Evolutionary conservation across 176 grass and related monocot genomes (phyloP).

Genomic region (Cocos nucifera): DNA sequence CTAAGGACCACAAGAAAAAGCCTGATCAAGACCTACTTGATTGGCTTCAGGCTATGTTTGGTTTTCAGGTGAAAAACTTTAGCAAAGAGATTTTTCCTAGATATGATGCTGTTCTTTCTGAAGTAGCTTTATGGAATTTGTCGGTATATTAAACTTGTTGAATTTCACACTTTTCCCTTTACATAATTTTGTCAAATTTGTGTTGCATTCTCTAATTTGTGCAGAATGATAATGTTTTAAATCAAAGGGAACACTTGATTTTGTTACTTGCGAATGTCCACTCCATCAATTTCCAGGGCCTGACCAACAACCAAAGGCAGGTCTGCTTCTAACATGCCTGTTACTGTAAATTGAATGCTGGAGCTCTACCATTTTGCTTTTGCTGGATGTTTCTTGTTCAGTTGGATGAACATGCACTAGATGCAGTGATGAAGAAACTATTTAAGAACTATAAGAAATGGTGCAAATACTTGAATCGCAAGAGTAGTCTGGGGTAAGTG

Average conservation of each 20-base stretch:
- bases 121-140: too few relatives aligned
- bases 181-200: too few relatives aligned
- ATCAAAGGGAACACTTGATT: conserved; percentile 94
- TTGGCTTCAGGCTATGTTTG: conserved; percentile 97
- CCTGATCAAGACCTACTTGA: conserved; percentile 63
- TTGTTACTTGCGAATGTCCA: conserved; percentile 89
- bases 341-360: background rate
- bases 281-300: conserved; percentile 48
- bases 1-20: conserved; percentile 72
- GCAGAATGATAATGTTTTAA: conserved; percentile 84
- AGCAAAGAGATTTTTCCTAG: too few relatives aligned
- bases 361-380: background rate
- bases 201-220: background rate
- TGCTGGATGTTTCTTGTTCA: background rate
- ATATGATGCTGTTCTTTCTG: too few relatives aligned
- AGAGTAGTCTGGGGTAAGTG: too few relatives aligned
- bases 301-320: conserved; percentile 79
- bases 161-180: too few relatives aligned
- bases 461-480: too few relatives aligned
- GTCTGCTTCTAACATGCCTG: background rate
- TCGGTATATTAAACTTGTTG: too few relatives aligned
- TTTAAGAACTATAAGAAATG: too few relatives aligned
- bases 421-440: too few relatives aligned
- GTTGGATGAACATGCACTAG: too few relatives aligned
- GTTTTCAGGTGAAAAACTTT: conserved; percentile 64